Evolutionary conservation across 2,329 filamentous ascomycete genomes (phyloP), one percentile per base, ranked within the genome.

Genomic region (Xylariaceae sp.): DNA sequence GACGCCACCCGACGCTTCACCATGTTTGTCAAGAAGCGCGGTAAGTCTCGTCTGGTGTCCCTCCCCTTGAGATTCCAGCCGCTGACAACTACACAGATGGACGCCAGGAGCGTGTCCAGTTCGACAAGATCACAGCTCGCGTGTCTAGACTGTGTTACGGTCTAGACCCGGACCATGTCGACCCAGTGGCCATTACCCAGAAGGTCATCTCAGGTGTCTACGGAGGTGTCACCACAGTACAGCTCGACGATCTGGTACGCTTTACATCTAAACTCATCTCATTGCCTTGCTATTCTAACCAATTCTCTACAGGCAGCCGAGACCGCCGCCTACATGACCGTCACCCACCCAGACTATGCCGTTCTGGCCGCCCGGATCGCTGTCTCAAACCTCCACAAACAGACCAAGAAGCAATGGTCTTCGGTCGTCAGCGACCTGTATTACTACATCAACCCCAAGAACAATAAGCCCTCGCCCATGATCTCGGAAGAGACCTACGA

Each of bases 331-430:
- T 98, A 98, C 72, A 98, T 98, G 92, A 98, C 92, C 41, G 90
- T 95, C 51, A 98, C 90, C 43, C 92, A 98, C 63, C 92, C 92
- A 54, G 92, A 98, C 68, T 98, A 98, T 62, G 92, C 92, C 60
- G 93, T 96, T 59, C 87, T 98, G 39, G 92, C 92, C 46, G 92
- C 92, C 47, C 89, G 92, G 67, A 96, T 98, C 58, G 92, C 92
- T 50, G 92, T 98, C 35, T 98, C 92, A 56, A 98, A 98, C 70
- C 83, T 98, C 39, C 92, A 98, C 80, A 98, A 98, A 70, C 92
- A 98, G 75, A 98, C 92, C 46, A 96, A 96, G 77, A 98, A 98
- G 75, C 90, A 96, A 60, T 98, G 93, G 71, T 96, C 92, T n/a
- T 72, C 86, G 31, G 92, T 98, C 39, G 76, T 98, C 51, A 81